Evolutionary conservation across 495 filamentous ascomycete genomes (phyloP), one percentile per base, ranked within the genome.

Genomic region (Cetradonia linearis): DNA sequence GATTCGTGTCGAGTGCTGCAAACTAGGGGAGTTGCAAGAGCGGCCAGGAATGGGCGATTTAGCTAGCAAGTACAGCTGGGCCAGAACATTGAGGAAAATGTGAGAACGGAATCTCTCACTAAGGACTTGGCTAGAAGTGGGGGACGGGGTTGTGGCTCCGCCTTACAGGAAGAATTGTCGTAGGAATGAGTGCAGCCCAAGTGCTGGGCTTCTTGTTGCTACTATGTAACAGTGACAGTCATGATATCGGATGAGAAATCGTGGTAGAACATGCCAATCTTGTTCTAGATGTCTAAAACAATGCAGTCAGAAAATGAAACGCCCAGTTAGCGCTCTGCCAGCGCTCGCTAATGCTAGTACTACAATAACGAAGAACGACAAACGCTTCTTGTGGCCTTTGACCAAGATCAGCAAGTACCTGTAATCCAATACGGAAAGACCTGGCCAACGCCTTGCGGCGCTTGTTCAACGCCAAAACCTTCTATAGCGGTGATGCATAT

Each of bases 401-500:
- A n/a, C n/a, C n/a, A n/a, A n/a, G n/a, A n/a, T n/a, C n/a, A n/a
- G n/a, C n/a, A n/a, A n/a, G n/a, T n/a, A n/a, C 20, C 3, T 23
- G 27, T 50, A 31, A 33, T 28, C 27, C 48, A 33, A 13, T 18
- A 53, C 30, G 18, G 18, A 30, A n/a, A 31, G 31, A 20, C n/a
- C n/a, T 53, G 16, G 28, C 9, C n/a, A 23, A 18, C 9, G 28
- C 50, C 50, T 33, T 36, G 30, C 7, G 13, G 11, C 30, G 11
- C n/a, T 34, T 6, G 18, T 20, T 31, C 31, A 20, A 54, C 50
- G 50, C n/a, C 50, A 54, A 14, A 36, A 18, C 30, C 31, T 8
- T 33, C 28, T 54, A n/a, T 54, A 54, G 18, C 30, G 31, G 30
- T 54, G n/a, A 36, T 54, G 50, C 34, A 54, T 54, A 54, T 54